A percentile compares a stretch with the other conserved stretches of the same genome.
Conservation (phyloP, 2,329 filamentous ascomycete species). For the Fusarium sp. region DNA sequence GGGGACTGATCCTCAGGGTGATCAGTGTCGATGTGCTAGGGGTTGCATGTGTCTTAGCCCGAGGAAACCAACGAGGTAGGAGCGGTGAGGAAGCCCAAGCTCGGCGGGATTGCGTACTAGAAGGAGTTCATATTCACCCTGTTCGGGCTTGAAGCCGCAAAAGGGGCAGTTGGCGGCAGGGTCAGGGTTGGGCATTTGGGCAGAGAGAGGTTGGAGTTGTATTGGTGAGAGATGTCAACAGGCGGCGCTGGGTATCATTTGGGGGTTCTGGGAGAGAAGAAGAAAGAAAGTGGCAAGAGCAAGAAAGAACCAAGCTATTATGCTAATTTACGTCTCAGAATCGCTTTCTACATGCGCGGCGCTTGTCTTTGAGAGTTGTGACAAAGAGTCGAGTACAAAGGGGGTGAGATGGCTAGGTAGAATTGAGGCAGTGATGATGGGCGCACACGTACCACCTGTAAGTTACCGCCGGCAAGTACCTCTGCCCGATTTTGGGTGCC, state of each 20-base stretch:
- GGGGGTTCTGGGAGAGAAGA: neutral
- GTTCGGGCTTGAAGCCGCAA: conserved; percentile 52
- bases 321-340: conserved; percentile 4
- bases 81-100: conserved; percentile 12
- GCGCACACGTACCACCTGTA: conserved; percentile 35
- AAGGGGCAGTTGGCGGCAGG: conserved; percentile 52
- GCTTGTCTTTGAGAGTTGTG: neutral
- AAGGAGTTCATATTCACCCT: conserved; percentile 55
- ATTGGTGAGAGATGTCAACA: conserved; percentile 10
- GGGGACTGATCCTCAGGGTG: conserved; percentile 44
- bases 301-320: neutral
- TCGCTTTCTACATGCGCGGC: neutral
- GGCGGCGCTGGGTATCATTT: neutral
- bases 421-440: conserved; percentile 42
- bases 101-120: conserved; percentile 48
- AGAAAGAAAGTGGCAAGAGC: neutral
- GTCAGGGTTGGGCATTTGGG: conserved; percentile 25
- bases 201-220: neutral
- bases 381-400: conserved; percentile 32
- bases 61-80: neutral
- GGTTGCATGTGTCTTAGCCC: conserved; percentile 30
- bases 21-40: conserved; percentile 50
- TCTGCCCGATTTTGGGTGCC: conserved; percentile 1
- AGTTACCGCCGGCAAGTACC: neutral
- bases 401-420: conserved; percentile 23